Evolutionary conservation across 345 rosid genomes (phyloP).

Genomic region (Ailanthus altissimus): DNA sequence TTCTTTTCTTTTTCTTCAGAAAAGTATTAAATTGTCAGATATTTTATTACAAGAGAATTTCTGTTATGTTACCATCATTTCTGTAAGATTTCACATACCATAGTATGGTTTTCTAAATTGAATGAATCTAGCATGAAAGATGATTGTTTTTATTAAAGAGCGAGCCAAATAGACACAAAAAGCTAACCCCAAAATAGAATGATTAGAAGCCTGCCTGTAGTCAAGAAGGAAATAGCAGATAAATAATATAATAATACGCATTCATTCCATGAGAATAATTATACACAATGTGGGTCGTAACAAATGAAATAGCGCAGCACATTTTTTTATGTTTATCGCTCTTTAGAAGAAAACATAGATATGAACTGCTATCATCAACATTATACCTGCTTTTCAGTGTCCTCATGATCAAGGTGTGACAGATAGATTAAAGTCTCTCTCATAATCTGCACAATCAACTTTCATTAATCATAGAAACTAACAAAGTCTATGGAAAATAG

Average conservation of each 20-base stretch:
- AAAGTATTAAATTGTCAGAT: background rate
- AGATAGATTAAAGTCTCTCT: conserved; percentile 93
- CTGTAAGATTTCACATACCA: too few relatives aligned
- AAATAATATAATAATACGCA: background rate
- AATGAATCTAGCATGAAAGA: background rate
- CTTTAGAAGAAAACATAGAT: background rate
- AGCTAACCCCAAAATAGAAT: background rate
- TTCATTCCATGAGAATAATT: background rate
- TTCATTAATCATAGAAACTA: conserved; percentile 13
- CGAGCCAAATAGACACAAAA: background rate
- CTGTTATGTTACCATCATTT: background rate
- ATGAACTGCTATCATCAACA: background rate
- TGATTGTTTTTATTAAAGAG: too few relatives aligned
- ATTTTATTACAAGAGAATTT: too few relatives aligned
- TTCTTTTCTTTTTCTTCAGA: too few relatives aligned
- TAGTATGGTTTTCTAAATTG: background rate
- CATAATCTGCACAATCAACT: conserved; percentile 71
- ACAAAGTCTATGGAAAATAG: background rate
- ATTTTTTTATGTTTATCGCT: background rate
- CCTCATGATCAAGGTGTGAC: conserved; percentile 96
- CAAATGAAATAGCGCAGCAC: background rate
- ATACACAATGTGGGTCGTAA: background rate
- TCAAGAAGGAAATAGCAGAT: too few relatives aligned
- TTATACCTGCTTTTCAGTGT: conserved; percentile 97
- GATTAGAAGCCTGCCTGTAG: background rate